A percentile compares a stretch with the other conserved stretches of the same genome.
These are phyloP conservation scores for Psidium guajava DNA, from an alignment of 345 rosid species.

Conservation along the genomic window DNA sequence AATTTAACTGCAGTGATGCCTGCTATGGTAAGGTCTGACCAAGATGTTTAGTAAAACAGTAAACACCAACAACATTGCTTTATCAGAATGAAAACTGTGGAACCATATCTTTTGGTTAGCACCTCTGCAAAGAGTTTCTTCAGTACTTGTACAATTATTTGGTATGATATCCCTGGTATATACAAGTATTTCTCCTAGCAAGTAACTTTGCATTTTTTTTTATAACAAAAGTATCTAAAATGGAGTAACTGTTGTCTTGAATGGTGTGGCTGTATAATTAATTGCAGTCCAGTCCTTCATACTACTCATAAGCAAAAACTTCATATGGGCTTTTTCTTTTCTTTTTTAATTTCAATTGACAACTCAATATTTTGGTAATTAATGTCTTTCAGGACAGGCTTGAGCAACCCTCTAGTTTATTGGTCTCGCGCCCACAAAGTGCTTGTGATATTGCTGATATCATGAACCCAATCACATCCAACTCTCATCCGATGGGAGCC, in stretches of 20 bases:
- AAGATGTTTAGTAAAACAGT: background rate
- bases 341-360: background rate
- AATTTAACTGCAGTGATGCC: background rate
- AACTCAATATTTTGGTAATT: background rate
- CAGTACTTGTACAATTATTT: background rate
- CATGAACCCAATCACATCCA: slow-evolving; percentile 24
- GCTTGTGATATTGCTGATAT: slow-evolving; percentile 54
- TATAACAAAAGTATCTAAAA: background rate
- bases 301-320: background rate
- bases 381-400: slow-evolving; percentile 53
- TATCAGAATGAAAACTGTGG: background rate
- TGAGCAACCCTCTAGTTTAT: slow-evolving; percentile 42
- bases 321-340: background rate
- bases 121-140: background rate
- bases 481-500: slow-evolving; percentile 25
- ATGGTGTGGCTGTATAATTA: background rate
- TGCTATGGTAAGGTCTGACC: background rate
- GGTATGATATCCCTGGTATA: background rate
- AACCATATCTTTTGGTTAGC: background rate
- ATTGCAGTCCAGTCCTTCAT: background rate
- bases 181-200: background rate
- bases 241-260: background rate
- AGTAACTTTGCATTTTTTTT: background rate
- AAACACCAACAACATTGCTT: background rate
- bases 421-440: slow-evolving; percentile 64